Base-by-base conservation (phyloP, 2,329 filamentous ascomycete genomes). In the Botrytis squamosa region DNA sequence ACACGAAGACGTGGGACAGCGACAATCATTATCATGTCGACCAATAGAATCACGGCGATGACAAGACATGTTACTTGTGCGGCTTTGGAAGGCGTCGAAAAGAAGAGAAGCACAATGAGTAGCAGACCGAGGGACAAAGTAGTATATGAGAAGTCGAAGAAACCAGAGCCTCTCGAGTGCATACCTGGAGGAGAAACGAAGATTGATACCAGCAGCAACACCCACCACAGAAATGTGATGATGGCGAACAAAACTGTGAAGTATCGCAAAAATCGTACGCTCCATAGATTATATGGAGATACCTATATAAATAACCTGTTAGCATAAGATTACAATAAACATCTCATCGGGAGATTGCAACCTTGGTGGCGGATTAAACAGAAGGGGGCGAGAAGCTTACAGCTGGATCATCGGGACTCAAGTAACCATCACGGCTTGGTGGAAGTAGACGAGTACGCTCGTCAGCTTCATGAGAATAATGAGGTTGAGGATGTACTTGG, bases 221-320 rank as follows among this genome's bases (percentile, higher is more conserved):
- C 87, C 95, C 96, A 98, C 95, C 95, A 98, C n/a, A 94, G 79
- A 79, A 97, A 94, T 73, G 90, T 93, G 78, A 95, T 81, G 70
- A 90, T 69, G 20, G 95, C 86, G 80, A 98, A 93, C 55, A 93
- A 79, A 72, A 97, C 86, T 8, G 94, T 95, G 75, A 96, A 82
- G 80, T 91, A 93, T 81, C 94, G 90, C 72, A 96, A 86, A 65
- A 92, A 88, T 29, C 96, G 91, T 68, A 99, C 92, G 74, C 90
- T 93, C 92, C 94, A 97, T 55, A 98, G 88, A 79, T 99, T 99
- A 84, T 98, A 98, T 0, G 96, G 96, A 4, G 94, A 93, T 38
- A 93, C 91, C 81, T 82, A 59, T n/a, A 16, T 44, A 29, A 8
- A 22, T 20, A 29, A 33, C 64, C 14, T 36, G 66, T 65, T 63